Evolutionary conservation across 768 basidiomycete species (phyloP), one percentile per base, ranked within the genome.

Genomic region (Omphalotus guepiniiformis): DNA sequence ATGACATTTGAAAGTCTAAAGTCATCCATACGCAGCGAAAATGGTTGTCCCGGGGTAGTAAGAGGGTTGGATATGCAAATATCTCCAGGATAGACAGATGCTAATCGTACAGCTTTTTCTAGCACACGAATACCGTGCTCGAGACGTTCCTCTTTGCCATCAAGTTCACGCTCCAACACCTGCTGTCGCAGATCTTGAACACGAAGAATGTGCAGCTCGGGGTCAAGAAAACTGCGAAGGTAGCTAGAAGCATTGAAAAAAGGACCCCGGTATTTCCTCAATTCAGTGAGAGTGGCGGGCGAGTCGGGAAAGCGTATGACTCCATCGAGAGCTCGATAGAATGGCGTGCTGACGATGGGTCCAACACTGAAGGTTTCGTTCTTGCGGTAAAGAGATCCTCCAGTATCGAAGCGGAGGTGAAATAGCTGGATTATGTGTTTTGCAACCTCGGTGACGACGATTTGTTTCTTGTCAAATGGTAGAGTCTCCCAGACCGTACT

Each of bases 1-100:
- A 56, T 54, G 35, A 56, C 49, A 45, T 56, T 56, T 1, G 47
- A 52, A 6, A 55, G 48, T n/a, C 55, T 50, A 42, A 56, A 54
- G 39, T 56, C 55, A 28, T 54, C 55, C 42, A 54, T 38, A 6
- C 39, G 26, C 2, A 56, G 41, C 3, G 55, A 54, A 41, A 56
- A 54, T 16, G 46, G 42, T 12, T 43, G 22, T 8, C 21, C 40
- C 7, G 53, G 51, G 5, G 28, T 47, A 19, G 42, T 47, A 19
- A 50, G 37, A 40, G 39, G 37, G 25, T 45, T 42, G 4, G 36
- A 45, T 3, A 56, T 34, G 22, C 29, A 37, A 6, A 34, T 22
- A 27, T 57, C 52, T 16, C 56, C 56, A 3, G 56, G 56, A 42
- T 57, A 57, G 15, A 57, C 35, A 12, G 32, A 34, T 11, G 42